These are phyloP conservation scores for Phylloporus gajari DNA, from an alignment of 1,284 basidiomycete species.

Conservation along the genomic window DNA sequence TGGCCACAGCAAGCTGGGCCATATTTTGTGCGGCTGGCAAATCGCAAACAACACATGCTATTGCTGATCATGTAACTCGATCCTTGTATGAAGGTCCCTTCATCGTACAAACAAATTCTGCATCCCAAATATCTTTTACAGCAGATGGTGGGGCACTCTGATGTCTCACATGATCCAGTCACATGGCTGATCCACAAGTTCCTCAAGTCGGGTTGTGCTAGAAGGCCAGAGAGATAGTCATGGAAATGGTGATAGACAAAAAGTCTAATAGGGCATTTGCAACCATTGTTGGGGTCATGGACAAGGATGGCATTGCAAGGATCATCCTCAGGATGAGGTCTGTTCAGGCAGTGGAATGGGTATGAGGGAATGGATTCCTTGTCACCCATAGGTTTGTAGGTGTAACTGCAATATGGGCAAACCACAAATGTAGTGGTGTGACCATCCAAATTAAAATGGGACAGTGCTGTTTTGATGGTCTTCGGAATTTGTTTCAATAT, in stretches of 20 bases:
- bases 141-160: not conserved
- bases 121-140: constrained; percentile 15
- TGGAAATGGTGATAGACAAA: not conserved
- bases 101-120: constrained; percentile 6
- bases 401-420: constrained; percentile 35
- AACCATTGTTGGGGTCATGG: not conserved
- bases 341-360: constrained; percentile 23
- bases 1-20: constrained; percentile 8
- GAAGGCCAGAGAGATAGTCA: constrained; percentile 26
- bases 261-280: not conserved
- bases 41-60: constrained; percentile 46
- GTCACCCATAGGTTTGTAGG: constrained; percentile 17
- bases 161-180: constrained; percentile 14
- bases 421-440: constrained; percentile 29
- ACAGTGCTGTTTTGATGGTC: constrained; percentile 25
- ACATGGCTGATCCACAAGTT: constrained; percentile 26
- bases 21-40: constrained; percentile 47
- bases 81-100: constrained; percentile 19
- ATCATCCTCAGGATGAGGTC: not conserved
- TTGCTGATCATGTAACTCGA: constrained; percentile 19
- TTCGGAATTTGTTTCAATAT: not conserved
- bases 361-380: constrained; percentile 11
- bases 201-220: constrained; percentile 27
- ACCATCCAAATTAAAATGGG: constrained; percentile 33
- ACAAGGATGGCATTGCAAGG: constrained; percentile 18